Conservation (phyloP, 192 early-diverging fungal species). For the Coemansia sp. region DNA sequence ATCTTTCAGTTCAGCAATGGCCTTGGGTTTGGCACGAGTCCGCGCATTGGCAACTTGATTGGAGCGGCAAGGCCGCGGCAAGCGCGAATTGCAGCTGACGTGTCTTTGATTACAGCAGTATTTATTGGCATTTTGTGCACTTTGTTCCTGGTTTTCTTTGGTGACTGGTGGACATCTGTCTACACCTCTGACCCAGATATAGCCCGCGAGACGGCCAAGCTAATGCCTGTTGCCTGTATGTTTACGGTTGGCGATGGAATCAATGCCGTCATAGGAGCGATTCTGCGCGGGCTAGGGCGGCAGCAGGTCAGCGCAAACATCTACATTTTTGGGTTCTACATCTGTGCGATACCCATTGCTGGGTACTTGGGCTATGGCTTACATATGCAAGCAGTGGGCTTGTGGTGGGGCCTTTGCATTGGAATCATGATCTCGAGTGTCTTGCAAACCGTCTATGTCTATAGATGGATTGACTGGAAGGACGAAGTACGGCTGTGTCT, state of each 20-base stretch:
- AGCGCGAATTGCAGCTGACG: slow-evolving; percentile 15
- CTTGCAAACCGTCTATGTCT: slow-evolving; percentile 36
- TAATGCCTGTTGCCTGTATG: slow-evolving; percentile 72
- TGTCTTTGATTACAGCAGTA: slow-evolving; percentile 12
- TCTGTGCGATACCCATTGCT: slow-evolving; percentile 57
- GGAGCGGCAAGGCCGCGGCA: slow-evolving; percentile 39
- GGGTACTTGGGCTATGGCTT: slow-evolving; percentile 50
- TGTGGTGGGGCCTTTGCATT: slow-evolving; percentile 46
- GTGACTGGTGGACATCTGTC: slow-evolving; percentile 51
- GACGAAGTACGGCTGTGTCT: slow-evolving; percentile 38
- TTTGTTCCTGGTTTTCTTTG: slow-evolving; percentile 5
- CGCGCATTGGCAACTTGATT: slow-evolving; percentile 57
- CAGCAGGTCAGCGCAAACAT: slow-evolving; percentile 56
- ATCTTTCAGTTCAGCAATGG: slow-evolving; percentile 58
- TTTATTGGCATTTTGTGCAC: slow-evolving; percentile 1
- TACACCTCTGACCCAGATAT: slow-evolving; percentile 75
- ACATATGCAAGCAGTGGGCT: slow-evolving; percentile 37
- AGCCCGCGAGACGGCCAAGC: slow-evolving; percentile 58
- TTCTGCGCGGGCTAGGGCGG: slow-evolving; percentile 56
- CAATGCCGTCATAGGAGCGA: slow-evolving; percentile 59
- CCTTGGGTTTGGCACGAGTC: slow-evolving; percentile 55
- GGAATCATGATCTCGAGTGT: slow-evolving; percentile 30
- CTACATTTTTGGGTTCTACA: slow-evolving; percentile 56
- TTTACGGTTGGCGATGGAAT: slow-evolving; percentile 61
- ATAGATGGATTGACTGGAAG: slow-evolving; percentile 23